These are phyloP conservation scores for Mucor piriformis DNA, from an alignment of 371 early-diverging fungal genomes.

Conservation along the genomic window DNA sequence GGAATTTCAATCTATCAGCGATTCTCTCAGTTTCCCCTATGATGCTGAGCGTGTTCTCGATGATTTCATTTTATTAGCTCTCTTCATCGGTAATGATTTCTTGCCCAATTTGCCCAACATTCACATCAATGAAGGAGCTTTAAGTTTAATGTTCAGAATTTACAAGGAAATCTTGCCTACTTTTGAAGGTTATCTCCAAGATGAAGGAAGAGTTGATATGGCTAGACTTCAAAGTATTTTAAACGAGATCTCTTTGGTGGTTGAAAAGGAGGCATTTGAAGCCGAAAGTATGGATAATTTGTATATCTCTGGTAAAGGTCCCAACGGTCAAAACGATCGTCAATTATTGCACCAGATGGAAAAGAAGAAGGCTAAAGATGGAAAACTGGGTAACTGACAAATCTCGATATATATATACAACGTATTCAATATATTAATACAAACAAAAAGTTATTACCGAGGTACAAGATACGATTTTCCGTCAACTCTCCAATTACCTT, in stretches of 20 bases:
- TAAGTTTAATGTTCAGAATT: slow-evolving; percentile 83
- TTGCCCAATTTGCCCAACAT: slow-evolving; percentile 94
- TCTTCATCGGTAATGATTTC: slow-evolving; percentile 99
- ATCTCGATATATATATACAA: neutral
- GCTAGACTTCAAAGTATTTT: slow-evolving; percentile 66
- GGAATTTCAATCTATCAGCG: slow-evolving; percentile 73
- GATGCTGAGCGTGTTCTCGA: slow-evolving; percentile 94
- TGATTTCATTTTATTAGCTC: slow-evolving; percentile 93
- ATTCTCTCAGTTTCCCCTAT: slow-evolving; percentile 63
- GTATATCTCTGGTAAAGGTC: slow-evolving; percentile 64
- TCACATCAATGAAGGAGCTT: slow-evolving; percentile 93
- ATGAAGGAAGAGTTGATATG: slow-evolving; percentile 77
- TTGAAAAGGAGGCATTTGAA: slow-evolving; percentile 73
- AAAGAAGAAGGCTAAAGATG: slow-evolving; percentile 39
- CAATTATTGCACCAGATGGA: slow-evolving; percentile 51
- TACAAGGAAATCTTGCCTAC: slow-evolving; percentile 77
- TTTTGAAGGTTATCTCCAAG: slow-evolving; percentile 84
- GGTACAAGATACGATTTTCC: slow-evolving; percentile 58
- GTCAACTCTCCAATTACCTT: slow-evolving; percentile 59
- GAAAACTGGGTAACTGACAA: slow-evolving; percentile 15
- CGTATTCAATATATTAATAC: neutral
- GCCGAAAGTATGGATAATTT: slow-evolving; percentile 60
- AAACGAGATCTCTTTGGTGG: slow-evolving; percentile 54
- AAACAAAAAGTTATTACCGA: slow-evolving; percentile 51
- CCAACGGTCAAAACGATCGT: slow-evolving; percentile 45